phyloP scores from a whole-genome alignment of 1,284 basidiomycete genomes.

The Polyporus tsugae region DNA sequence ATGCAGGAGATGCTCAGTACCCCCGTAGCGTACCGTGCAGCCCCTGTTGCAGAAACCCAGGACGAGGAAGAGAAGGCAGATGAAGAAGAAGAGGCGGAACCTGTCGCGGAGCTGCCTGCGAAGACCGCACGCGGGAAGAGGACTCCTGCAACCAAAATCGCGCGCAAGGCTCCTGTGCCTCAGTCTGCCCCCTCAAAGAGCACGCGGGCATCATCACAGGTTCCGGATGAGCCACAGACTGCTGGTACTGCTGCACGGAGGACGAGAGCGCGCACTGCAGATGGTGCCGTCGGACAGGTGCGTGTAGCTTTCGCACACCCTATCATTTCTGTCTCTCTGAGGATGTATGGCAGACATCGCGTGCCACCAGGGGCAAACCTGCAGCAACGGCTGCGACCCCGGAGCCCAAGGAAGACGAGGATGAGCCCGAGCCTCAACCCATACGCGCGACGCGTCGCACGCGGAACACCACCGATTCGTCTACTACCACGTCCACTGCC shows the following conservation, averaged over 20 bases:
- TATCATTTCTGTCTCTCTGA: background rate
- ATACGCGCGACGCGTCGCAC: slow-evolving; percentile 23
- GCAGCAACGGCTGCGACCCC: slow-evolving; percentile 17
- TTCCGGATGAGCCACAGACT: slow-evolving; percentile 9
- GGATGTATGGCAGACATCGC: background rate
- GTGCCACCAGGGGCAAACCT: slow-evolving; percentile 22
- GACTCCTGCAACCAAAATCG: slow-evolving; percentile 21
- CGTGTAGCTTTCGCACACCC: background rate
- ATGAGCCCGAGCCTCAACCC: slow-evolving; percentile 17
- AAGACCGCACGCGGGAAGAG: slow-evolving; percentile 26
- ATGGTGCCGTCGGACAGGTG: slow-evolving; percentile 30
- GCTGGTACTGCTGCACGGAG: slow-evolving; percentile 15
- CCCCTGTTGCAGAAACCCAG: background rate
- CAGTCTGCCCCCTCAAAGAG: slow-evolving; percentile 27
- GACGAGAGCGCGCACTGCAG: slow-evolving; percentile 32
- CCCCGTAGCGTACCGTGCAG: slow-evolving; percentile 37
- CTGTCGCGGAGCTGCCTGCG: slow-evolving; percentile 17
- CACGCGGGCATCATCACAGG: slow-evolving; percentile 25
- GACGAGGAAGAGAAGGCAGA: slow-evolving; percentile 20
- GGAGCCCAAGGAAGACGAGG: slow-evolving; percentile 29
- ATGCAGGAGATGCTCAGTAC: slow-evolving; percentile 47
- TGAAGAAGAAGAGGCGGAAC: slow-evolving; percentile 24
- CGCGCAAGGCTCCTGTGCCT: slow-evolving; percentile 28
- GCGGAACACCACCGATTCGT: slow-evolving; percentile 26
- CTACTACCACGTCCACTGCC: slow-evolving; percentile 24